Evolutionary conservation across 2,329 filamentous ascomycete species (phyloP).

Genomic region (Trematosphaeria pertusa): DNA sequence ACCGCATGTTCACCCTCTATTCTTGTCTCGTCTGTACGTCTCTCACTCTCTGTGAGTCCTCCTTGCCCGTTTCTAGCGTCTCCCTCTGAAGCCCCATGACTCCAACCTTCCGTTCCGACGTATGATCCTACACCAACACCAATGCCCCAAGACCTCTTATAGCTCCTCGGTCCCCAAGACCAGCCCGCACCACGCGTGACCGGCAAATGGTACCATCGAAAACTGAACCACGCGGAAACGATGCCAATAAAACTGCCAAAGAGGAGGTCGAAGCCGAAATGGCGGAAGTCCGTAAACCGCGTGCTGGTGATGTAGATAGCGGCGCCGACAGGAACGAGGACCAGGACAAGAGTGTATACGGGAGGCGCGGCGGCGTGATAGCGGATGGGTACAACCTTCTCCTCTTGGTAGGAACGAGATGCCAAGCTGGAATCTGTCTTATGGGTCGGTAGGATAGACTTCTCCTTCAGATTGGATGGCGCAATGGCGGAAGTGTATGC

Average conservation of each 20-base stretch:
- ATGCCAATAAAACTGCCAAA: conserved; percentile 83
- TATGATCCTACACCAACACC: conserved; percentile 65
- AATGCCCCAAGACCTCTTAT: conserved; percentile 78
- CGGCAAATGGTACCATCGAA: conserved; percentile 86
- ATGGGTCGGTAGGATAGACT: conserved; percentile 30
- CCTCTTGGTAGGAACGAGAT: conserved; percentile 26
- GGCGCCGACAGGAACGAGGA: conserved; percentile 73
- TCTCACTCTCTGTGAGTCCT: conserved; percentile 12
- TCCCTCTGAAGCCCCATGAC: too few relatives aligned
- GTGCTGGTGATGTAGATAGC: conserved; percentile 85
- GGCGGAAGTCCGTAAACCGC: conserved; percentile 86
- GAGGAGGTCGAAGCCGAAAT: conserved; percentile 91
- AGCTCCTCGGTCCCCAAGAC: conserved; percentile 83
- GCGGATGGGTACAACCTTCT: conserved; percentile 62
- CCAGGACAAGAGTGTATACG: conserved; percentile 75
- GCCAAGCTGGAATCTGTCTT: conserved; percentile 31
- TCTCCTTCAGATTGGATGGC: conserved; percentile 38
- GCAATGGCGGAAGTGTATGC: conserved; percentile 55
- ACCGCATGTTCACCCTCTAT: conserved; percentile 1
- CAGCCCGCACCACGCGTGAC: conserved; percentile 81
- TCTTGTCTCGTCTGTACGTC: not conserved
- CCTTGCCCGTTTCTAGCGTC: not conserved
- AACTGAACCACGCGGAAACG: conserved; percentile 73
- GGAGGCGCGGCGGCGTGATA: conserved; percentile 83
- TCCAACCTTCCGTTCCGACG: conserved; percentile 58